Percentiles rank a stretch among this genome's conserved stretches.
Conservation (phyloP, 768 basidiomycete species). For the Tricholoma matsutake region DNA sequence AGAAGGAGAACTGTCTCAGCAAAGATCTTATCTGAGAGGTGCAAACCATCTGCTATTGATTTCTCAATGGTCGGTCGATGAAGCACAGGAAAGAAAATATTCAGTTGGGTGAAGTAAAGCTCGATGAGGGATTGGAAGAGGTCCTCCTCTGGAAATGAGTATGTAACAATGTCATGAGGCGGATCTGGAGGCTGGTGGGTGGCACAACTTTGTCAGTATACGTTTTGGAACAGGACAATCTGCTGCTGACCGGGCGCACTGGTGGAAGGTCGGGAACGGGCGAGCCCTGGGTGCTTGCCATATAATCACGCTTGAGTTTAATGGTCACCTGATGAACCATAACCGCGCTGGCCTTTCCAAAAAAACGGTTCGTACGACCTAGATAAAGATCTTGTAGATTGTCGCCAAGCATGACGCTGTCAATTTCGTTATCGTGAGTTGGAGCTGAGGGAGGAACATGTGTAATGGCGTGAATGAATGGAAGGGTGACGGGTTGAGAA, state of each 20-base stretch:
- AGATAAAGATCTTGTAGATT: slow-evolving; percentile 30
- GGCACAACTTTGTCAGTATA: slow-evolving; percentile 10
- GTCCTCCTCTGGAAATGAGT: slow-evolving; percentile 49
- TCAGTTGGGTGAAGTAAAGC: slow-evolving; percentile 59
- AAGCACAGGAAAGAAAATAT: slow-evolving; percentile 61
- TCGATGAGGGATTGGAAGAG: slow-evolving; percentile 53
- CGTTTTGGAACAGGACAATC: slow-evolving; percentile 24
- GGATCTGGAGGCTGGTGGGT: slow-evolving; percentile 14
- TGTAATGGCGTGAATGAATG: slow-evolving; percentile 10
- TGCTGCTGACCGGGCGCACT: neutral
- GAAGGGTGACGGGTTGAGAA: neutral
- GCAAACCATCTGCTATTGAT: slow-evolving; percentile 44
- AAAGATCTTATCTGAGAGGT: slow-evolving; percentile 51
- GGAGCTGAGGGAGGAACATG: slow-evolving; percentile 1
- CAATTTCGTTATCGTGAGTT: slow-evolving; percentile 31
- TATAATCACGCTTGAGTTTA: slow-evolving; percentile 53
- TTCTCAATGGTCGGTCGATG: slow-evolving; percentile 69
- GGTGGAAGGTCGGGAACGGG: neutral
- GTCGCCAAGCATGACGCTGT: slow-evolving; percentile 31
- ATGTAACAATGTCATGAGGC: slow-evolving; percentile 10
- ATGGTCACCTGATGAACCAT: slow-evolving; percentile 51
- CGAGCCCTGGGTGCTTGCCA: slow-evolving; percentile 28
- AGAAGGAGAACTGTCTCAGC: slow-evolving; percentile 60
- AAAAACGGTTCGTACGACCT: slow-evolving; percentile 38
- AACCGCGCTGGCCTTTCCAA: slow-evolving; percentile 53